phyloP scores from a whole-genome alignment of 345 rosid genomes.

The Leavenworthia alabamica region DNA sequence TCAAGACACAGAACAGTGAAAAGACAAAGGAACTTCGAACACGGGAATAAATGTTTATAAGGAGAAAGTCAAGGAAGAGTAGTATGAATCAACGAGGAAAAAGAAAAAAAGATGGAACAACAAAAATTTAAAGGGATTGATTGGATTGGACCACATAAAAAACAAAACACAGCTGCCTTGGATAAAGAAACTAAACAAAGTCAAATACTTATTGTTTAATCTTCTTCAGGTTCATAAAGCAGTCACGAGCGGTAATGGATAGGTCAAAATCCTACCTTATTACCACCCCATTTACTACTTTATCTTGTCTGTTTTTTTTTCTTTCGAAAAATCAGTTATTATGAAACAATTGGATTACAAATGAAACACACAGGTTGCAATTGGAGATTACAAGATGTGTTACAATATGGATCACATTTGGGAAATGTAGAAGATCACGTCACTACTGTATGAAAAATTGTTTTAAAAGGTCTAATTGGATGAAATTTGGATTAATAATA shows the following conservation, averaged over 20 bases:
- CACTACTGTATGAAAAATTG: too few relatives aligned
- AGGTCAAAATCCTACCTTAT: too few relatives aligned
- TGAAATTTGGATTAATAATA: too few relatives aligned
- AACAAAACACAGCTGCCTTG: conserved; percentile 21
- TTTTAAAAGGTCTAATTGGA: too few relatives aligned
- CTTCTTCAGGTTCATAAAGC: neutral
- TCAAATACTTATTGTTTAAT: conserved; percentile 4
- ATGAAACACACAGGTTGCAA: too few relatives aligned
- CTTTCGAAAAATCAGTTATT: neutral
- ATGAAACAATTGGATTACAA: too few relatives aligned
- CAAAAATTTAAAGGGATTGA: neutral
- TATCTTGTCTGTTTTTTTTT: neutral
- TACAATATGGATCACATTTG: too few relatives aligned
- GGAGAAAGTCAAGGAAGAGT: conserved; percentile 30
- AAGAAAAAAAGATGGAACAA: conserved; percentile 16
- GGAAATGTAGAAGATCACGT: too few relatives aligned
- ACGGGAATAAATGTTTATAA: conserved; percentile 8
- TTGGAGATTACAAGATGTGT: too few relatives aligned
- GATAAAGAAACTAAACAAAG: conserved; percentile 17
- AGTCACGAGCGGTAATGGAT: conserved; percentile 16
- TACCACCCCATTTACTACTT: conserved; percentile 13
- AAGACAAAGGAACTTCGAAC: conserved; percentile 17
- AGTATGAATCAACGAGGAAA: conserved; percentile 6
- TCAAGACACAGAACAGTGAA: conserved; percentile 31
- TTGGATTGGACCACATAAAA: conserved; percentile 4